phyloP scores from a whole-genome alignment of 164 flowering plant species.

The Hamamelis virginiana region DNA sequence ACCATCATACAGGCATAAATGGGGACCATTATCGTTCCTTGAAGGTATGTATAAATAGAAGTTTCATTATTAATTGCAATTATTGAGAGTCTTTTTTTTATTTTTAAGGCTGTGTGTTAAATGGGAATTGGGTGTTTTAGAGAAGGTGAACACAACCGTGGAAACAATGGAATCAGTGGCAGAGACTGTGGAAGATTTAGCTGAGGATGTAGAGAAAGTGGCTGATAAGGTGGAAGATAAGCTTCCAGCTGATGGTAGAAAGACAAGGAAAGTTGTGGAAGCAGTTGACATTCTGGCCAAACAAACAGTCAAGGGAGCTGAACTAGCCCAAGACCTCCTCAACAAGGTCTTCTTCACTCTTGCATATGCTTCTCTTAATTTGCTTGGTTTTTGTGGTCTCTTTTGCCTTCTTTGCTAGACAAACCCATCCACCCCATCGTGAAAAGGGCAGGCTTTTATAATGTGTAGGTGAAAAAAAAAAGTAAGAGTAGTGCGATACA shows the following conservation, averaged over 20 bases:
- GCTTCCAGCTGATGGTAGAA: constrained; percentile 24
- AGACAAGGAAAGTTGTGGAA: constrained; percentile 25
- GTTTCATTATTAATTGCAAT: neutral
- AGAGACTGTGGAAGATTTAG: constrained; percentile 33
- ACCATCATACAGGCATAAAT: constrained; percentile 8
- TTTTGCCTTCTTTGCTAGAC: no score
- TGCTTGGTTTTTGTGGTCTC: no score
- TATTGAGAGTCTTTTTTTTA: neutral
- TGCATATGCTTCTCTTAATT: no score
- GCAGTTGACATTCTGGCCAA: constrained; percentile 26
- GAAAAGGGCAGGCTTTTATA: no score
- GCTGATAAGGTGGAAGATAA: constrained; percentile 28
- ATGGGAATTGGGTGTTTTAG: constrained; percentile 15
- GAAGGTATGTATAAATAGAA: neutral
- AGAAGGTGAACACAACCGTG: constrained; percentile 22
- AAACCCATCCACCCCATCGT: no score
- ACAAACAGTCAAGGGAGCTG: constrained; percentile 32
- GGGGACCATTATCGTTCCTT: constrained; percentile 7
- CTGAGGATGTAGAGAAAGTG: constrained; percentile 30
- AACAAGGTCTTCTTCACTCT: constrained; percentile 28
- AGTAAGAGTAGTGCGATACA: no score
- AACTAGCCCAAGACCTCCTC: constrained; percentile 24
- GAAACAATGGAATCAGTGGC: constrained; percentile 31
- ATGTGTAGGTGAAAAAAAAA: no score
- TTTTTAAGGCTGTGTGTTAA: neutral